Evolutionary conservation across 495 filamentous ascomycete species (phyloP).

Genomic region (Aspergillus sclerotiicarbonarius): DNA sequence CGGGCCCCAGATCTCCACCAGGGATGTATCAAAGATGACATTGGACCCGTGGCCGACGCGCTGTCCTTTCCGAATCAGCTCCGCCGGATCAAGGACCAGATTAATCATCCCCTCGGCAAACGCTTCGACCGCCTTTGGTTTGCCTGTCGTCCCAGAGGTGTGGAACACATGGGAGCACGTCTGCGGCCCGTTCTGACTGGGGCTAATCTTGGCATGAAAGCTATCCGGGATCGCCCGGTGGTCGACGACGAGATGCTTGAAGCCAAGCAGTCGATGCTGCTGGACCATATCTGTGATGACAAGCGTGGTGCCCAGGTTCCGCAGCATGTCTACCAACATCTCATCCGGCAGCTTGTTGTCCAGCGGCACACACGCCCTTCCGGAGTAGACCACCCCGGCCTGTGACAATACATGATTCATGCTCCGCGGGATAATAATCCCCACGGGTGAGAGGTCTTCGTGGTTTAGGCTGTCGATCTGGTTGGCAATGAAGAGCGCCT

Average conservation of each 20-base stretch:
- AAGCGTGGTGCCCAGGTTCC: neutral
- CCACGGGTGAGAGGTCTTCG: neutral
- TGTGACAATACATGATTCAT: conserved; percentile 10
- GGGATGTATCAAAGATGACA: conserved; percentile 4
- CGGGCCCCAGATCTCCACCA: conserved; percentile 9
- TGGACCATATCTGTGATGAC: neutral
- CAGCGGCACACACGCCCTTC: conserved; percentile 10
- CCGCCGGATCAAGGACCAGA: neutral
- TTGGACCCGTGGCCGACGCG: conserved; percentile 6
- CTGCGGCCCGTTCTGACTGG: neutral
- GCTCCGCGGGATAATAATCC: conserved; percentile 4
- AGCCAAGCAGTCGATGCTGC: neutral
- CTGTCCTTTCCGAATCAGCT: neutral
- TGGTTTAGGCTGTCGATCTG: neutral
- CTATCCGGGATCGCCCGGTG: neutral
- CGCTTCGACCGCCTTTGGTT: conserved; percentile 10
- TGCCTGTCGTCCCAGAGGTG: conserved; percentile 11
- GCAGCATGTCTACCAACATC: neutral
- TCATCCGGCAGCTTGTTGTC: conserved; percentile 5
- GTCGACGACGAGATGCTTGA: neutral
- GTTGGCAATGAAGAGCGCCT: neutral
- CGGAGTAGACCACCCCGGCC: conserved; percentile 8
- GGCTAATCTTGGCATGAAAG: neutral
- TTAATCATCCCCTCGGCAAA: conserved; percentile 5
- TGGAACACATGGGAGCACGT: conserved; percentile 7